phyloP scores from a whole-genome alignment of 1,139 yeast species.

The Komagataea norvegica region DNA sequence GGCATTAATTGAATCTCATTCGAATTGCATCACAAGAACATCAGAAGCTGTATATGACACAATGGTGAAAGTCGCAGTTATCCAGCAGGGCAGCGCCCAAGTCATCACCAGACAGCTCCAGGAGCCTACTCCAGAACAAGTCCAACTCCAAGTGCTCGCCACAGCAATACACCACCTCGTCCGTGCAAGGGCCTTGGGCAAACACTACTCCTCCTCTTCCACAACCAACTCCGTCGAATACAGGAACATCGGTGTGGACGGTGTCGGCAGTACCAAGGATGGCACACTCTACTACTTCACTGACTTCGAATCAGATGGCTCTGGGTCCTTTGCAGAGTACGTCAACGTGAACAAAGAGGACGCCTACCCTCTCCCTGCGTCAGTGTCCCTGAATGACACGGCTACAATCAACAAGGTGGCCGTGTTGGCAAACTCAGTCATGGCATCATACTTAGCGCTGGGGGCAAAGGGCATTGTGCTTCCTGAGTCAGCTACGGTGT shows the following conservation, averaged over 20 bases:
- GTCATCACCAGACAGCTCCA: neutral
- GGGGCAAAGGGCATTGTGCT: constrained; percentile 3
- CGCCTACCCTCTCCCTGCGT: neutral
- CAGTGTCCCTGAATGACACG: neutral
- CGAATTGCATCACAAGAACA: no score
- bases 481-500: neutral
- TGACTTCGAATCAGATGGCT: constrained; percentile 3
- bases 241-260: constrained; percentile 11
- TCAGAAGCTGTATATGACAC: no score
- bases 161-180: constrained; percentile 14
- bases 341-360: constrained; percentile 6
- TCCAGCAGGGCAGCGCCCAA: neutral
- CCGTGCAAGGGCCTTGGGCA: constrained; percentile 9
- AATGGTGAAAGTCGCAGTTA: neutral
- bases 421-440: constrained; percentile 8
- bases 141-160: constrained; percentile 4
- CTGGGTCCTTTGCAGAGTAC: constrained; percentile 10
- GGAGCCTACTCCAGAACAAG: neutral
- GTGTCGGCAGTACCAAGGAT: constrained; percentile 7
- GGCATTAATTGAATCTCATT: no score
- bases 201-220: constrained; percentile 13
- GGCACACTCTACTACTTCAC: constrained; percentile 5
- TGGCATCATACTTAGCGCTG: constrained; percentile 11
- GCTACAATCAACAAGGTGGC: constrained; percentile 7
- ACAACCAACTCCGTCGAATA: neutral